Base-by-base conservation (phyloP, 805 yeast genomes). In the Pichia nanzhaoensis region DNA sequence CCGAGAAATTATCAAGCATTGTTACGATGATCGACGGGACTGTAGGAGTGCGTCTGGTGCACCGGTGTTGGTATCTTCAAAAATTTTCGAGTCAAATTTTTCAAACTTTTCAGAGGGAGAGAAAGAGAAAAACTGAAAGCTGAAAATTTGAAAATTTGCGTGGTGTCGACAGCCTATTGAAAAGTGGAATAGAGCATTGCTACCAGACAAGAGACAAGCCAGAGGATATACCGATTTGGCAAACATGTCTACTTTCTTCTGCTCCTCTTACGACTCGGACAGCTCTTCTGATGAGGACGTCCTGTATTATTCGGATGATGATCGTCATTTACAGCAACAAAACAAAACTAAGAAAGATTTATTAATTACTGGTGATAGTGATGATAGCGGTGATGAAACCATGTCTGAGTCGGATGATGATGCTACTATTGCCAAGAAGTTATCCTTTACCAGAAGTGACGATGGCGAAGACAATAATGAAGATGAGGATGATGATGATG, bases 171-270 rank as follows among this genome's bases (percentile, higher is more conserved):
- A 10, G 28, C 6, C 28, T 6, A 24, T 6, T 24, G 6, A 24
- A 6, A 10, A 10, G 28, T 24, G 10, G 28, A n/a, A n/a, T 24
- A 10, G 10, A 24, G 10, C 9, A 24, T 24, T 10, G 9, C 10
- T 24, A 24, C 28, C 28, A 24, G 28, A 24, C 28, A 6, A 24
- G 28, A 24, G 28, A 24, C 28, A 24, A 24, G 28, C 6, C 9
- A 30, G 33, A 9, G 14, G 17, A 17, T 34, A 7, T 20, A 19
- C 4, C 6, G n/a, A 5, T 14, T 14, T 13, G 6, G 12, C 33
- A 13, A 30, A 19, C 3, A 89, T 89, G 95, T 88, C 98, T 57
- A 85, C 95, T 70, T 91, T 93, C 77, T 93, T 93, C 73, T 80
- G 80, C 45, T 68, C 79, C 22, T 69, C 68, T 60, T 70, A 74